Evolutionary conservation across 768 basidiomycete species (phyloP).

Genomic region (Chalciporus chontae): DNA sequence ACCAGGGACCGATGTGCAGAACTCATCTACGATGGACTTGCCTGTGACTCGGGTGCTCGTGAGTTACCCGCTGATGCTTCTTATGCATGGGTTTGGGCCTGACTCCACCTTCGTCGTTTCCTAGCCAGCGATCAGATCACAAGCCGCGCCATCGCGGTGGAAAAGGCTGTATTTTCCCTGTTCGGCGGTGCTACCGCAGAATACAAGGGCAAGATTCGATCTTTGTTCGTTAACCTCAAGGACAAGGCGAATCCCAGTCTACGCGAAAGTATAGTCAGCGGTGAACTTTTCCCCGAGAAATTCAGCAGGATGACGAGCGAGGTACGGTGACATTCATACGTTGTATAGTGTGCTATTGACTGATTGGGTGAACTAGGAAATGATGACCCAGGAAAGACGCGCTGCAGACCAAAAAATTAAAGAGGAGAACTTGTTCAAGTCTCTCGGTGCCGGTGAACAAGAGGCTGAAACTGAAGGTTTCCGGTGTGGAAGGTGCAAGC

Average conservation of each 20-base stretch:
- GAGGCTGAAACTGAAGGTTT: constrained; percentile 97
- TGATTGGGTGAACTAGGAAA: constrained; percentile 54
- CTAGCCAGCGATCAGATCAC: constrained; percentile 69
- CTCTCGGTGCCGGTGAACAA: constrained; percentile 83
- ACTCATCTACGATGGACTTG: constrained; percentile 89
- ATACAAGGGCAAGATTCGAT: constrained; percentile 82
- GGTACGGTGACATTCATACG: constrained; percentile 37
- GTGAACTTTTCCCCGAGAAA: constrained; percentile 64
- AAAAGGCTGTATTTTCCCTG: constrained; percentile 54
- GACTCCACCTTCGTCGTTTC: constrained; percentile 1
- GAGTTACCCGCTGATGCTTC: constrained; percentile 33
- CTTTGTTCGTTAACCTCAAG: constrained; percentile 89
- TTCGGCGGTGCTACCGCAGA: constrained; percentile 42
- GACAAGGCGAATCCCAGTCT: constrained; percentile 90
- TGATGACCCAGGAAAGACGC: constrained; percentile 92
- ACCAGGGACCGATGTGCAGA: constrained; percentile 86
- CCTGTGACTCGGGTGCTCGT: constrained; percentile 85
- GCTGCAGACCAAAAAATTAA: constrained; percentile 78
- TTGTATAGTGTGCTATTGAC: neutral
- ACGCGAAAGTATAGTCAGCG: constrained; percentile 81
- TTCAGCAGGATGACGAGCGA: constrained; percentile 81
- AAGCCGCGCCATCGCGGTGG: constrained; percentile 64
- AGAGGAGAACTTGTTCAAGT: constrained; percentile 85
- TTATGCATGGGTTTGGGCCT: no score
- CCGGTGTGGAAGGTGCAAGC: constrained; percentile 94